Base-by-base conservation (phyloP, 176 grass and related monocot species). In the Secale cereale region DNA sequence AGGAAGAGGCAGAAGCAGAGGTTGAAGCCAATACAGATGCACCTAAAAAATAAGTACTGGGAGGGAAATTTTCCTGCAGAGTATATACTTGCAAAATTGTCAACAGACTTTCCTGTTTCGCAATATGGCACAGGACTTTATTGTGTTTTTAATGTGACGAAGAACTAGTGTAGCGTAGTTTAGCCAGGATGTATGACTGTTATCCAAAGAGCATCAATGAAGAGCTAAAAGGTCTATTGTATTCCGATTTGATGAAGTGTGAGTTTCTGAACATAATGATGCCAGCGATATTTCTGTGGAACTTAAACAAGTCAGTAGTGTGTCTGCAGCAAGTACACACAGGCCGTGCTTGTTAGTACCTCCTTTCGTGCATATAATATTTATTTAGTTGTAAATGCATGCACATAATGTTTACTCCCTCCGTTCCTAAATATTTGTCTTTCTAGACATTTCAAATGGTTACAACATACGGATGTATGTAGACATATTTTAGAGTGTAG, bases 1-100 rank as follows among this genome's bases (percentile, higher is more conserved):
- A 68, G 50, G 78, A 82, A 77, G 71, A 77, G 27, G 46, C 46
- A 86, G 73, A 66, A 82, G 71, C 83, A 82, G 64, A 82, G 30
- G 72, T 73, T 6, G 15, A 31, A 23, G 71, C 78, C 1, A 14
- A 39, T 67, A 45, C 39, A 70, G 45, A 54, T 57, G 88, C 74
- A 57, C 16, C 41, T 73, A 59, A 43, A 25, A 86, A 86, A 78
- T 72, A 36, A 65, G 63, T 57, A 78, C 43, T 78, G 41, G 40
- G 71, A 65, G 31, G 65, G 25, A 14, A 70, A 76, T 82, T 82
- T 81, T 70, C 25, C n/a, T 61, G 64, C 71, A 13, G 19, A 10
- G 26, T 39, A 85, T 77, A 67, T 76, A 84, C 70, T 26, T 64
- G 82, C 57, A 74, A 19, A 74, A 68, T 25, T 59, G 66, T 12